Base-by-base conservation (phyloP, 495 filamentous ascomycete species). In the Daldinia concentrica region DNA sequence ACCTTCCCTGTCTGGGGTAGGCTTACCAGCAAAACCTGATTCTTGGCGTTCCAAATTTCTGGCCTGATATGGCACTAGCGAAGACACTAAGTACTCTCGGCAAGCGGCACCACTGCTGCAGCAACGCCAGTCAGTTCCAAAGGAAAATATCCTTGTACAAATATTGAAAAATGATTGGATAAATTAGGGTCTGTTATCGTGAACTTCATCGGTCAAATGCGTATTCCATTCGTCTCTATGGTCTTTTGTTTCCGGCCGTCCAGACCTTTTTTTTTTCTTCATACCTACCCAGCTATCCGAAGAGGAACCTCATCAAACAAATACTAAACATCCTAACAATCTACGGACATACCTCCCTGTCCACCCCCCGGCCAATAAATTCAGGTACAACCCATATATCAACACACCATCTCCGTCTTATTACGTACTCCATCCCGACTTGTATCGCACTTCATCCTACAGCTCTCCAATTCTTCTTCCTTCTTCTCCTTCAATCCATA, bases 131-230 rank as follows among this genome's bases (percentile, higher is more conserved):
- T 51, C 17, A 67, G 69, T 72, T 68, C 69, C 69, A 72, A 68
- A 66, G 45, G 48, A 57, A 50, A 58, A 19, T 45, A 57, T 48
- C 69, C 70, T 61, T 61, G 70, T 58, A 26, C 22, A 17, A 52
- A 68, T 51, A 60, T 27, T n/a, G 37, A 52, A 60, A 43, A 4
- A 39, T 73, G 61, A 73, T 73, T 73, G 70, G 70, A 48, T 30
- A 52, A 72, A 67, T 34, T 36, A 4, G 50, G 65, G 56, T 57
- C 64, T 57, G 68, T 75, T 75, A 77, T 77, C 75, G 75, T 77
- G 75, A 77, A 67, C 75, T 77, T 77, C 67, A 52, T 75, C 64
- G 72, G 68, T 64, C 56, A 55, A 41, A 34, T 58, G 34, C 58
- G 39, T 37, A 27, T 66, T 27, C 15, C 26, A 12, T 48, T 48